Evolutionary conservation across 1,284 basidiomycete species (phyloP).

Genomic region (Prillingera fragicola): DNA sequence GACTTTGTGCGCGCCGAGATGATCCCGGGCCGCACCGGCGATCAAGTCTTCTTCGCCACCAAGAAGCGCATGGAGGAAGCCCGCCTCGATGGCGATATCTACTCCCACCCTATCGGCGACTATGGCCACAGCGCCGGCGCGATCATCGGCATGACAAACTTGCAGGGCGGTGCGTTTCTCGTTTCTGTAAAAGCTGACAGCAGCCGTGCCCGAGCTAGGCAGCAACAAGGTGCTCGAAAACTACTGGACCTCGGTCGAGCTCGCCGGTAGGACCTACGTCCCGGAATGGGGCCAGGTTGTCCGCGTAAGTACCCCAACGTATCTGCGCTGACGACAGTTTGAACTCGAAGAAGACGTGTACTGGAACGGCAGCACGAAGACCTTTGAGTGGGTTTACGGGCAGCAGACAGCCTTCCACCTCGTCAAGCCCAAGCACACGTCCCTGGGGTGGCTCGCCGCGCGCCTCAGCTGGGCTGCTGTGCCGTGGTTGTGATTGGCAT

Average conservation of each 20-base stretch:
- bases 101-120: constrained; percentile 56
- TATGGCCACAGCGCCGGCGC: constrained; percentile 57
- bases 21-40: constrained; percentile 52
- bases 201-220: not conserved
- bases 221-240: constrained; percentile 19
- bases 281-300: constrained; percentile 50
- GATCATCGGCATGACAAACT: constrained; percentile 50
- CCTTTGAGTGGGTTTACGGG: constrained; percentile 54
- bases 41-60: constrained; percentile 52
- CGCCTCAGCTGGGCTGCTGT: not conserved
- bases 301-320: not conserved
- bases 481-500: too few species aligned
- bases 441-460: not conserved
- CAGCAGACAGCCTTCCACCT: constrained; percentile 53
- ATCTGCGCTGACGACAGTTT: constrained; percentile 31
- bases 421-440: constrained; percentile 18
- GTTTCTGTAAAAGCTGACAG: not conserved
- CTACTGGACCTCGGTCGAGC: constrained; percentile 47
- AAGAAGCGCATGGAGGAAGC: constrained; percentile 51
- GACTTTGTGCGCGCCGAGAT: constrained; percentile 53
- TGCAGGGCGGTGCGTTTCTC: constrained; percentile 12
- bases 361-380: constrained; percentile 48
- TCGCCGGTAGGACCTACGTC: constrained; percentile 54
- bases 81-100: constrained; percentile 53
- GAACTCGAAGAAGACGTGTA: constrained; percentile 54